Base-by-base conservation (phyloP, 2,329 filamentous ascomycete species). In the Ascocoryne sarcoides region DNA sequence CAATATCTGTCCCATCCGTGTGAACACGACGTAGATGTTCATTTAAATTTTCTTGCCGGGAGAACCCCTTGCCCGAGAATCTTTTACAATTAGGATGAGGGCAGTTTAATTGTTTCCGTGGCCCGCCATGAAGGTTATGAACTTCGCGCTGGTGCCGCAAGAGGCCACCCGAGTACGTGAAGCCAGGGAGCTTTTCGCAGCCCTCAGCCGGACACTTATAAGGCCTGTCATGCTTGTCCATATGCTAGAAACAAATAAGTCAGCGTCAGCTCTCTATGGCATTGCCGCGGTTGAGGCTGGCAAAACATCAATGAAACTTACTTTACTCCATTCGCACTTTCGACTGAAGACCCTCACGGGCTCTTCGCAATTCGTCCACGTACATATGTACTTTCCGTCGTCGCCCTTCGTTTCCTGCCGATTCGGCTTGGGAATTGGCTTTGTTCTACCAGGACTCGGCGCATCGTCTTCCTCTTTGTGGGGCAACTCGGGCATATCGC, bases 191-290 rank as follows among this genome's bases (percentile, higher is more conserved):
- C 56, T 95, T 95, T 56, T 90, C 86, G 62, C 90, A 95, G 28
- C 83, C 84, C n/a, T 76, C 72, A 32, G 82, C 79, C 16, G 69
- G 71, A 62, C 90, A 96, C 55, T 88, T 84, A 60, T 95, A 96
- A 1, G 90, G 90, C 10, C 90, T 75, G 53, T 95, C 88, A 60
- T 96, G 90, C 61, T 95, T 95, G 65, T 96, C 90, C 89, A 95
- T 95, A 61, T 96, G 90, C 66, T 96, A 45, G 38, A 44, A 12
- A 39, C 21, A 32, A 42, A 29, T 40, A 10, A n/a, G 36, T 42
- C 16, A 19, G 39, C 8, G 19, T 30, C 20, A 12, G 15, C 16
- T 43, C n/a, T n/a, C n/a, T n/a, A n/a, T n/a, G n/a, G n/a, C n/a
- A n/a, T n/a, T n/a, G n/a, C n/a, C n/a, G n/a, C n/a, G n/a, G n/a